Evolutionary conservation across 768 basidiomycete genomes (phyloP).

Genomic region (Sarcodon aspratus): DNA sequence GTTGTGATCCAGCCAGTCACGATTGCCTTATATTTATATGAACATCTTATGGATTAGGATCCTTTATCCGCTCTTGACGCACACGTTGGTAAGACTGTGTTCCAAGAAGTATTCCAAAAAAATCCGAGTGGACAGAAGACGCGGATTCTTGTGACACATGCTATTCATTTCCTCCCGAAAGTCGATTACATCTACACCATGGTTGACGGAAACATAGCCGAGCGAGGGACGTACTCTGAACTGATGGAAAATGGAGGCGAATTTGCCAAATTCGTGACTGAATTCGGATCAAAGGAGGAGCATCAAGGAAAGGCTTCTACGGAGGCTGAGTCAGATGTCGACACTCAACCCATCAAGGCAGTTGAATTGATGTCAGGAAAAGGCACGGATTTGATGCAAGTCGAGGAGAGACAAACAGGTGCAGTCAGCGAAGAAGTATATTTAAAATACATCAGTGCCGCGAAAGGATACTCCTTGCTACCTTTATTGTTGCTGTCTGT

Average conservation of each 20-base stretch:
- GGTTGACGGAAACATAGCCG: conserved; percentile 64
- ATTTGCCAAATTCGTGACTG: conserved; percentile 63
- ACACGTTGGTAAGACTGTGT: conserved; percentile 81
- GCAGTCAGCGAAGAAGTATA: conserved; percentile 47
- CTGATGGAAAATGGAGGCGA: conserved; percentile 53
- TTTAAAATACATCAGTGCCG: conserved; percentile 56
- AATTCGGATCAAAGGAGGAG: conserved; percentile 66
- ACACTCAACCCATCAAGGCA: not conserved
- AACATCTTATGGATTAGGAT: conserved; percentile 31
- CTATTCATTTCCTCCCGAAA: conserved; percentile 78
- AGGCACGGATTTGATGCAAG: conserved; percentile 57
- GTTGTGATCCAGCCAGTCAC: conserved; percentile 7
- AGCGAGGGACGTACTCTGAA: conserved; percentile 69
- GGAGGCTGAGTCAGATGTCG: conserved; percentile 19
- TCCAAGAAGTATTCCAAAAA: conserved; percentile 71
- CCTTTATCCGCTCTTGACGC: conserved; percentile 88
- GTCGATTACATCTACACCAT: conserved; percentile 82
- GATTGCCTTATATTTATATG: not conserved
- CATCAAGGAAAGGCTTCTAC: conserved; percentile 30
- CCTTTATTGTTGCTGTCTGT: conserved; percentile 55
- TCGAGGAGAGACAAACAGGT: conserved; percentile 74
- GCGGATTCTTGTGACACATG: conserved; percentile 84
- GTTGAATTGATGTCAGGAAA: conserved; percentile 17
- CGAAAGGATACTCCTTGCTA: conserved; percentile 49
- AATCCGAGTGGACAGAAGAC: conserved; percentile 52